Percentiles rank a stretch among this genome's conserved stretches.
Conservation (phyloP, 108 stramenopile genomes). For the Chaetoceros tenuissimus region DNA sequence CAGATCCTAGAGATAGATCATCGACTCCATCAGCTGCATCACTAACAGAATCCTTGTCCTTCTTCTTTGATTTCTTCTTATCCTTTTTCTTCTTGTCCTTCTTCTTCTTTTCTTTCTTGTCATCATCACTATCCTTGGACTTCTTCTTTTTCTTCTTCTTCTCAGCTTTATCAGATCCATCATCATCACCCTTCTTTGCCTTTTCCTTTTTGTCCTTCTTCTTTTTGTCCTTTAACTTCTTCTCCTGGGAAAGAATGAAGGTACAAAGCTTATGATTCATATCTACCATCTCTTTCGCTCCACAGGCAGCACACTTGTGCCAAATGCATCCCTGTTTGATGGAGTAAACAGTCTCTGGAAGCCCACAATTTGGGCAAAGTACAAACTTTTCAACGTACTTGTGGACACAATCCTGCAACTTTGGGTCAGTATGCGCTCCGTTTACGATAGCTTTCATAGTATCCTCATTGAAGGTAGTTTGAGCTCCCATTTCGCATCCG, state of each 20-base stretch:
- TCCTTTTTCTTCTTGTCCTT: conserved; percentile 29
- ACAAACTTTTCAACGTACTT: conserved; percentile 95
- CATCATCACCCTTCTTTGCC: conserved; percentile 40
- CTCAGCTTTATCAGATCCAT: conserved; percentile 58
- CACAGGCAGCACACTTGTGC: conserved; percentile 97
- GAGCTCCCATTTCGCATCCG: conserved; percentile 96
- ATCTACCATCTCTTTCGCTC: conserved; percentile 94
- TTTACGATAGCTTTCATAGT: conserved; percentile 96
- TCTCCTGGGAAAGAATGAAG: conserved; percentile 83
- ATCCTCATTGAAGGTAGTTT: conserved; percentile 89
- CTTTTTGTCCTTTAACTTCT: conserved; percentile 77
- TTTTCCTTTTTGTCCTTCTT: conserved; percentile 54
- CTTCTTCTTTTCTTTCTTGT: conserved; percentile 37
- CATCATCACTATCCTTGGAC: conserved; percentile 45
- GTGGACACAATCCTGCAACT: conserved; percentile 83
- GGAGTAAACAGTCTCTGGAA: conserved; percentile 97
- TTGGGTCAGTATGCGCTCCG: conserved; percentile 89
- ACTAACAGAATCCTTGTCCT: conserved; percentile 37
- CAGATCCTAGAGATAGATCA: conserved; percentile 23
- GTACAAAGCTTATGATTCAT: conserved; percentile 95
- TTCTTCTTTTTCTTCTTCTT: conserved; percentile 77
- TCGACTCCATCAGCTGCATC: conserved; percentile 38
- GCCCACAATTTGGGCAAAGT: conserved; percentile 91
- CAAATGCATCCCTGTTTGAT: conserved; percentile 89
- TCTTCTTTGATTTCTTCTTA: conserved; percentile 26